Percentiles rank a stretch among this genome's conserved stretches.
Conservation (phyloP, 1,284 basidiomycete species). For the Schizophyllum commune region DNA sequence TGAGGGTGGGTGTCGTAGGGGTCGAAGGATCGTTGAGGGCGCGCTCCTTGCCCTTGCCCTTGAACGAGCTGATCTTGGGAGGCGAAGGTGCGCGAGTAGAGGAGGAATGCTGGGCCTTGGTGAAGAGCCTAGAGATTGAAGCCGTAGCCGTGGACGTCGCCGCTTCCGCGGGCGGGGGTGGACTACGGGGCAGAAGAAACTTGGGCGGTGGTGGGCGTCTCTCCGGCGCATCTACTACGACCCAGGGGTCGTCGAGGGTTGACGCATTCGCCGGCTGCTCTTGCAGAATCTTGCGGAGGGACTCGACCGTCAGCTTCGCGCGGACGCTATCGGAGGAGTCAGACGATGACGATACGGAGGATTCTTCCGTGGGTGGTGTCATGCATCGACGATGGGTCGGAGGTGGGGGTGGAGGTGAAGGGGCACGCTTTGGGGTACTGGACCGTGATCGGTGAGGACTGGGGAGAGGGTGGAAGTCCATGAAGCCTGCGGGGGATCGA, state of each 20-base stretch:
- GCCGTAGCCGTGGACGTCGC: slow-evolving; percentile 66
- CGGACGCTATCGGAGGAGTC: slow-evolving; percentile 37
- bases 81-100: slow-evolving; percentile 48
- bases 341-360: slow-evolving; percentile 36
- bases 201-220: background rate
- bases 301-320: slow-evolving; percentile 51
- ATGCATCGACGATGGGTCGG: slow-evolving; percentile 34
- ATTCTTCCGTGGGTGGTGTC: slow-evolving; percentile 50
- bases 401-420: slow-evolving; percentile 15
- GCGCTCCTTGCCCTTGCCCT: slow-evolving; percentile 21
- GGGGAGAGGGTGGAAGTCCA: background rate
- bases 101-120: slow-evolving; percentile 53
- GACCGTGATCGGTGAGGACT: slow-evolving; percentile 23
- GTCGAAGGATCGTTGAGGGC: slow-evolving; percentile 21
- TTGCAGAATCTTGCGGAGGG: slow-evolving; percentile 62
- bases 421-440: slow-evolving; percentile 27
- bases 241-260: background rate
- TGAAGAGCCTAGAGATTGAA: slow-evolving; percentile 65
- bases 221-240: background rate
- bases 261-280: slow-evolving; percentile 30
- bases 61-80: slow-evolving; percentile 48
- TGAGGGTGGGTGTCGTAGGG: slow-evolving; percentile 22
- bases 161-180: slow-evolving; percentile 41
- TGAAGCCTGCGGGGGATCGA: background rate
- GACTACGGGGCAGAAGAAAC: slow-evolving; percentile 30